Base-by-base conservation (phyloP, 2,329 filamentous ascomycete species). In the Claviceps sp. region DNA sequence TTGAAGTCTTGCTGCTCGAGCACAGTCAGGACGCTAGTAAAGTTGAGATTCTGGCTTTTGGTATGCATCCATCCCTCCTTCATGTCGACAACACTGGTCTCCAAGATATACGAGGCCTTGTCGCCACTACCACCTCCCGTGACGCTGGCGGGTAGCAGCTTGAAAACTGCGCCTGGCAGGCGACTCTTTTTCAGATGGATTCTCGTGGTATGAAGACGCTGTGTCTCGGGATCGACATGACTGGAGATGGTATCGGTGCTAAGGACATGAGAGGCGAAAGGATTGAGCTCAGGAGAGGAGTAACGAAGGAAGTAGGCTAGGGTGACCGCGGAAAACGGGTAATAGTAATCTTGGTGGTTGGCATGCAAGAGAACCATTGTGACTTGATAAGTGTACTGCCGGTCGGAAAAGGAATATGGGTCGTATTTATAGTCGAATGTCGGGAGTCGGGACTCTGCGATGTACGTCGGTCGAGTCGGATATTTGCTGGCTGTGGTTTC, bases 251-350 rank as follows among this genome's bases (percentile, higher is more conserved):
- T 88, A 67, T 93, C 87, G 66, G 86, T 89, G 63, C 85, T 88
- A 60, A 89, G 73, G 50, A 93, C 87, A 71, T 93, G 87, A 56
- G 79, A 82, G 58, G 83, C 83, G 71, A 91, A 90, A 6, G 87
- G 87, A 63, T 91, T 93, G 57, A 79, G 71, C 57, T 79, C 73
- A 34, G 77, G 76, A 5, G 77, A 80, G 54, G 86, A 88, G 70
- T 93, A 93, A 58, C 87, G 86, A 48, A 93, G 83, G 70, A 91
- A 93, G 76, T 88, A 93, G 70, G 87, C 87, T 66, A 93, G 83
- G 47, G 86, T 88, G 55, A 93, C 87, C 65, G 86, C 86, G 55
- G 86, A 82, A 71, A 91, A 91, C 47, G 85, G 83, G 68, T 91
- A 88, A 57, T 82, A 77, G 75, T 90, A 89, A 61, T 77, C 79